Percentiles rank a stretch among this genome's conserved stretches.
Evolutionary conservation across 2,329 filamentous ascomycete species (phyloP).

Genomic region (Fusarium concolor): DNA sequence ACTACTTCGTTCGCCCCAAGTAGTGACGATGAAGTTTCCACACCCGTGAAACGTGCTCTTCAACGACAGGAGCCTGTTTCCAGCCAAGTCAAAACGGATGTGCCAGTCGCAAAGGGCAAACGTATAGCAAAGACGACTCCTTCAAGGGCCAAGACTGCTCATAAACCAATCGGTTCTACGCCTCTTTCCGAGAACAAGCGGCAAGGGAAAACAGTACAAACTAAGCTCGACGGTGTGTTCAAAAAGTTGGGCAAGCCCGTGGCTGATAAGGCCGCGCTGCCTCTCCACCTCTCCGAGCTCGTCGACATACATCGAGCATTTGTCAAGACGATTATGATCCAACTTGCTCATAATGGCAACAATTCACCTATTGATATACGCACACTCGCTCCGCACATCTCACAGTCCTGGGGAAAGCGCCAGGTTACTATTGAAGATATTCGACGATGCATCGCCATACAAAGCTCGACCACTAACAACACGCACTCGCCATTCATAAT

Average conservation of each 20-base stretch:
- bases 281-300: slow-evolving; percentile 67
- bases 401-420: slow-evolving; percentile 78
- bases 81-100: slow-evolving; percentile 6
- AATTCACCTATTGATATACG: slow-evolving; percentile 72
- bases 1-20: slow-evolving; percentile 51
- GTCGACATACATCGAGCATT: slow-evolving; percentile 74
- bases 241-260: slow-evolving; percentile 49
- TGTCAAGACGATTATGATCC: slow-evolving; percentile 74
- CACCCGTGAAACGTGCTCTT: slow-evolving; percentile 46
- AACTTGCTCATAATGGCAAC: slow-evolving; percentile 75
- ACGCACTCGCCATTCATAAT: slow-evolving; percentile 57
- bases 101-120: slow-evolving; percentile 47
- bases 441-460: slow-evolving; percentile 73
- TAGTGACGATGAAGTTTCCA: slow-evolving; percentile 47
- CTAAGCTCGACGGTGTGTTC: slow-evolving; percentile 56
- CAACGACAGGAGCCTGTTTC: slow-evolving; percentile 42
- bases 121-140: slow-evolving; percentile 46
- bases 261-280: slow-evolving; percentile 52
- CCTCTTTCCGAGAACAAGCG: slow-evolving; percentile 48
- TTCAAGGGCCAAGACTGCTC: slow-evolving; percentile 46
- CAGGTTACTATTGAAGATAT: slow-evolving; percentile 74
- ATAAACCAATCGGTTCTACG: slow-evolving; percentile 49
- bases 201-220: slow-evolving; percentile 48
- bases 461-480: slow-evolving; percentile 53
- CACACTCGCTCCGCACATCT: slow-evolving; percentile 70